phyloP scores from a whole-genome alignment of 1,139 yeast species.

The Geotrichum australiense region DNA sequence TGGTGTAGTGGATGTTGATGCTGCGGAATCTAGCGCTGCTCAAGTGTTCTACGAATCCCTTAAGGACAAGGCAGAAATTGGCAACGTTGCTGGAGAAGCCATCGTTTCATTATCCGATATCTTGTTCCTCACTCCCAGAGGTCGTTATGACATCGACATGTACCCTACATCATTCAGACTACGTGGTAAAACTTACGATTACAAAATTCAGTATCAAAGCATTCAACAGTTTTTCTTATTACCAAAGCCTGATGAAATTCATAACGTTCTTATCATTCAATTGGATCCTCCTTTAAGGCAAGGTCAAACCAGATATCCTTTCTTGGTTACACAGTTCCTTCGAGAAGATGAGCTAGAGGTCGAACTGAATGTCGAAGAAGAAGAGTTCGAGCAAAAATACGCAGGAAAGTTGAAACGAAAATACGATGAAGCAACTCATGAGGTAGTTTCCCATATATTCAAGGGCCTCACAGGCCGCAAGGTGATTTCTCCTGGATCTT shows the following conservation, averaged over 20 bases:
- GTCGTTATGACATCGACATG: slow-evolving; percentile 96
- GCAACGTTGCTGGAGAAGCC: slow-evolving; percentile 95
- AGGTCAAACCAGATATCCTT: slow-evolving; percentile 96
- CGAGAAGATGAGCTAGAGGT: slow-evolving; percentile 89
- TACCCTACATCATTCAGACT: slow-evolving; percentile 81
- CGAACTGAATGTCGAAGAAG: slow-evolving; percentile 78
- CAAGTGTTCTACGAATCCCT: slow-evolving; percentile 81
- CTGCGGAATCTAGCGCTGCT: slow-evolving; percentile 68
- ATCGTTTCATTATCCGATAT: slow-evolving; percentile 90
- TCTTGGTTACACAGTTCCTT: slow-evolving; percentile 79
- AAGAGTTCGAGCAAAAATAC: slow-evolving; percentile 69
- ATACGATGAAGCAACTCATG: slow-evolving; percentile 77
- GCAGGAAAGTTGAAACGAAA: slow-evolving; percentile 65
- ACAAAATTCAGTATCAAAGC: slow-evolving; percentile 85
- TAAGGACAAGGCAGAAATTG: slow-evolving; percentile 93
- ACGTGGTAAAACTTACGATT: slow-evolving; percentile 96
- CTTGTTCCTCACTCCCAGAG: slow-evolving; percentile 87
- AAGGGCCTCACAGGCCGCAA: slow-evolving; percentile 86
- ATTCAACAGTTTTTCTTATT: slow-evolving; percentile 84
- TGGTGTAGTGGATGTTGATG: slow-evolving; percentile 39
- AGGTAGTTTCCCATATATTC: slow-evolving; percentile 82
- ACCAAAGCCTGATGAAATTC: slow-evolving; percentile 91
- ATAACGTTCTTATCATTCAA: slow-evolving; percentile 79
- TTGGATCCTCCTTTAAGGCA: slow-evolving; percentile 91
- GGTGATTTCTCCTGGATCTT: slow-evolving; percentile 81